Conservation (phyloP, 2,329 filamentous ascomycete species). For the Claviceps pusilla region DNA sequence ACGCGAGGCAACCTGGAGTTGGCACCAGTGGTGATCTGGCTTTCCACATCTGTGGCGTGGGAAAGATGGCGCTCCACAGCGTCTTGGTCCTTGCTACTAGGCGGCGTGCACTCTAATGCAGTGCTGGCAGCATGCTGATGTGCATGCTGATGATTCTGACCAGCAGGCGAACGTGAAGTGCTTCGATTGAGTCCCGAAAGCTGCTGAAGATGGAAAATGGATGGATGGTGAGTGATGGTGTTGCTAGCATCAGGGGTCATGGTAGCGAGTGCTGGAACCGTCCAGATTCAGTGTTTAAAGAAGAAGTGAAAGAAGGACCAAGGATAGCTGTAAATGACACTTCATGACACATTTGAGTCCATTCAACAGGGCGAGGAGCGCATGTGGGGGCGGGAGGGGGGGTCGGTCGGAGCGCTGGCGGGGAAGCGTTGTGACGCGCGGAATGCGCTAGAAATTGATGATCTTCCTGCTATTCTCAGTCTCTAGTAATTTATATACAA, state of each 20-base stretch:
- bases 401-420: too few species aligned
- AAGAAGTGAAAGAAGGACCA: too few species aligned
- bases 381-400: too few species aligned
- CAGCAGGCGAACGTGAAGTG: conserved; percentile 15
- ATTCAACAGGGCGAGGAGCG: too few species aligned
- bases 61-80: conserved; percentile 28
- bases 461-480: too few species aligned
- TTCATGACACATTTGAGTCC: too few species aligned
- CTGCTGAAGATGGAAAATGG: conserved; percentile 27
- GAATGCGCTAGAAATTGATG: too few species aligned
- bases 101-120: conserved; percentile 25
- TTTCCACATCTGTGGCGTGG: conserved; percentile 32
- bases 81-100: conserved; percentile 19
- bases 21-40: conserved; percentile 23
- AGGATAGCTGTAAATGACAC: too few species aligned
- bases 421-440: too few species aligned
- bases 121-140: conserved; percentile 27
- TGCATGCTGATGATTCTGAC: conserved; percentile 3
- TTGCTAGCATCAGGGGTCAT: conserved; percentile 29
- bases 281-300: background rate
- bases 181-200: conserved; percentile 13
- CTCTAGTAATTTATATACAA: too few species aligned
- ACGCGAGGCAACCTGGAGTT: conserved; percentile 40
- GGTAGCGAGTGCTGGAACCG: background rate
- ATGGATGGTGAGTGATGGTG: conserved; percentile 29